phyloP scores from a whole-genome alignment of 1,284 basidiomycete genomes.

The Melampsora americana region DNA sequence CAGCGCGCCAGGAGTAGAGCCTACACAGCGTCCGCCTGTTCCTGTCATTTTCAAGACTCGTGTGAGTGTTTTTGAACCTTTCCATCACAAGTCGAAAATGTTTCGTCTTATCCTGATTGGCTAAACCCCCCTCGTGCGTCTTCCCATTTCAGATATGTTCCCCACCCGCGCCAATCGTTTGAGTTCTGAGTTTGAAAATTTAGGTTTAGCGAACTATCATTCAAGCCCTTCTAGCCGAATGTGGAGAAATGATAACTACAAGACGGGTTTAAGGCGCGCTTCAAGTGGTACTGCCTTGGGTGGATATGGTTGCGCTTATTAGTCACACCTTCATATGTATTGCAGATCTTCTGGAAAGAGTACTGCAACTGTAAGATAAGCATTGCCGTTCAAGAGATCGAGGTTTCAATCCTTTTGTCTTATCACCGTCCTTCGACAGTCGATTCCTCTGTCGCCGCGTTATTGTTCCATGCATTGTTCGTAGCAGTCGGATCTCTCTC shows the following conservation, averaged over 20 bases:
- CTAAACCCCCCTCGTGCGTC: not conserved
- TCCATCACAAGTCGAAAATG: not conserved
- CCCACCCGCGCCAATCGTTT: not conserved
- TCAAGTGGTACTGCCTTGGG: conserved; percentile 1
- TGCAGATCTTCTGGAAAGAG: no score
- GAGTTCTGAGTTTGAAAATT: no score
- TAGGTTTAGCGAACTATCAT: not conserved
- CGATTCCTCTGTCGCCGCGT: no score
- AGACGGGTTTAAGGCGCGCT: not conserved
- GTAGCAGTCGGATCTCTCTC: no score
- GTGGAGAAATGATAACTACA: not conserved
- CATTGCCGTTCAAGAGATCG: no score
- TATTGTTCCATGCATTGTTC: no score
- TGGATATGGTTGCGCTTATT: conserved; percentile 8
- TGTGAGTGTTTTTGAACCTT: not conserved
- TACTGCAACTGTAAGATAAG: no score
- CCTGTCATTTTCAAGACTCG: not conserved
- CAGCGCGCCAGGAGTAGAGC: not conserved
- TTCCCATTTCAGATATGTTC: not conserved
- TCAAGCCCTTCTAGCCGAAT: not conserved
- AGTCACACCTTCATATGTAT: not conserved
- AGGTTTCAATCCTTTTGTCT: no score
- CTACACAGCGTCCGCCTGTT: conserved; percentile 4
- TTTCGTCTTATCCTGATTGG: not conserved
- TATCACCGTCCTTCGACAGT: no score